phyloP scores from a whole-genome alignment of 129 eudicot species.

The Pseudognaphalium luteoalbum region DNA sequence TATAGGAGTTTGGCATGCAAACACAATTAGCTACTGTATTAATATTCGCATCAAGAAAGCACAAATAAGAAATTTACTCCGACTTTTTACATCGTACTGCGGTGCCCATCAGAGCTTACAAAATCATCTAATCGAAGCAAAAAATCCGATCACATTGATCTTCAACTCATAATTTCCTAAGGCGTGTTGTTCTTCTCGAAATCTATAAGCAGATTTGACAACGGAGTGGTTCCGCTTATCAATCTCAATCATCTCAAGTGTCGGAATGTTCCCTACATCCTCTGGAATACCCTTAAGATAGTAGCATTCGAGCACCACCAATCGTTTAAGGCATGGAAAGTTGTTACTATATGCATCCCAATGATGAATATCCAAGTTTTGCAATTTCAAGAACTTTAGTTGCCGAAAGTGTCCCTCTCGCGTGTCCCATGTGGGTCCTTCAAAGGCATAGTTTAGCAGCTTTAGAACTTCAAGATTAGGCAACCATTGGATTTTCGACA shows the following conservation, averaged over 20 bases:
- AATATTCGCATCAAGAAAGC: not conserved
- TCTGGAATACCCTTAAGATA: conserved; percentile 30
- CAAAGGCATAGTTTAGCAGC: conserved; percentile 31
- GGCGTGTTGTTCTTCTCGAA: conserved; percentile 8
- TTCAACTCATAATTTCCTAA: conserved; percentile 28
- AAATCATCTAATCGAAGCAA: conserved; percentile 28
- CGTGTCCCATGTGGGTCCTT: conserved; percentile 37
- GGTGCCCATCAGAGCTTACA: not conserved
- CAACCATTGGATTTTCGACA: conserved; percentile 33
- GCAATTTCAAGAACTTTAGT: conserved; percentile 32
- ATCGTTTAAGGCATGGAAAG: conserved; percentile 29
- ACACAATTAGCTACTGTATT: no score
- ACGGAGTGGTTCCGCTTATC: conserved; percentile 10
- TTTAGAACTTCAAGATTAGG: conserved; percentile 52
- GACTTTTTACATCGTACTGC: conserved; percentile 1
- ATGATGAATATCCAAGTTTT: not conserved
- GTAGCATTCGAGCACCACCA: conserved; percentile 24
- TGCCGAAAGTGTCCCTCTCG: conserved; percentile 30
- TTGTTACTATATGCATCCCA: conserved; percentile 28
- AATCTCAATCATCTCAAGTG: conserved; percentile 32
- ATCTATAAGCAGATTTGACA: conserved; percentile 22
- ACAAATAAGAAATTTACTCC: conserved; percentile 1
- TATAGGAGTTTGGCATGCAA: no score
- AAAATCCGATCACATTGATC: conserved; percentile 13
- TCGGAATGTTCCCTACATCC: conserved; percentile 26